phyloP scores from a whole-genome alignment of 148 eudicot genomes.

The Euryodendron excelsum region DNA sequence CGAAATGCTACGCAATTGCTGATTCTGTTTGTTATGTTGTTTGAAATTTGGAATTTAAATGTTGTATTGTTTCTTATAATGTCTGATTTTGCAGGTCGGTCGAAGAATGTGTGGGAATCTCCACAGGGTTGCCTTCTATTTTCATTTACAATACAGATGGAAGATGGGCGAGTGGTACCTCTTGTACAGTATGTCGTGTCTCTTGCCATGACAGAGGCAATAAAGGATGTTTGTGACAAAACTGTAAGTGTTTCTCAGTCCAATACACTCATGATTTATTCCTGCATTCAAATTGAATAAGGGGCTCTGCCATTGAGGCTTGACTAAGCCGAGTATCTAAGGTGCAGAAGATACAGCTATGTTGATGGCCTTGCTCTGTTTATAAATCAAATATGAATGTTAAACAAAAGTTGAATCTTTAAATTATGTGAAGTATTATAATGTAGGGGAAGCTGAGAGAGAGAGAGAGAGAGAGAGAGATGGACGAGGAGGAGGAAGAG shows the following conservation, averaged over 20 bases:
- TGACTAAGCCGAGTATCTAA: not conserved
- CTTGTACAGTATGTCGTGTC: slow-evolving; percentile 78
- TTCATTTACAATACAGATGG: slow-evolving; percentile 84
- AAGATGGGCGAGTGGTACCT: slow-evolving; percentile 81
- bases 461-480: no score
- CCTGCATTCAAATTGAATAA: not conserved
- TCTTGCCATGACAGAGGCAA: slow-evolving; percentile 86
- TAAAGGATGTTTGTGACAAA: slow-evolving; percentile 55
- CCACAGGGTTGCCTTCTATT: slow-evolving; percentile 78
- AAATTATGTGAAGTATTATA: no score
- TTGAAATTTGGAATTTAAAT: not conserved
- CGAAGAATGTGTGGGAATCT: slow-evolving; percentile 84
- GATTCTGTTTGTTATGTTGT: not conserved
- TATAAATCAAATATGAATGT: no score
- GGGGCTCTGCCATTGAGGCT: not conserved
- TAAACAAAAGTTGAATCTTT: no score
- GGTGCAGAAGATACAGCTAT: not conserved
- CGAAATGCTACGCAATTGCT: not conserved
- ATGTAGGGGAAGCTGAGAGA: no score
- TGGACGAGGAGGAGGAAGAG: no score
- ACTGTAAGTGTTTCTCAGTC: slow-evolving; percentile 42
- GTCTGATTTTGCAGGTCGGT: slow-evolving; percentile 57
- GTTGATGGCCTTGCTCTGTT: not conserved
- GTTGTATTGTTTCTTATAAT: not conserved
- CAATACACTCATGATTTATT: not conserved